Conservation (phyloP, 768 basidiomycete species). For the Dictyophora rubrovolvata region DNA sequence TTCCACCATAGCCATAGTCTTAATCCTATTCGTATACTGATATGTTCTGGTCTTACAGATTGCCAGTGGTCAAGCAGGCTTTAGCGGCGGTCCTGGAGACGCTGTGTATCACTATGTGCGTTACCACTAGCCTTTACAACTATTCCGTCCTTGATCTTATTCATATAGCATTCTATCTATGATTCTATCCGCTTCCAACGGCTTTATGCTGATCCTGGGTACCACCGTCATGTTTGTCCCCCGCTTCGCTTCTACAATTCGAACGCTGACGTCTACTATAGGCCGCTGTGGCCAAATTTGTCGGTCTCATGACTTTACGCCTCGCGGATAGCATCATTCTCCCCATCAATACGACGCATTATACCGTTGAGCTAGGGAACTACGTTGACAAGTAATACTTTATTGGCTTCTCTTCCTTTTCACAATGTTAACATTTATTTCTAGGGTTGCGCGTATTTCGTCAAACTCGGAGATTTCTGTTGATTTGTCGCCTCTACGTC, state of each 20-base stretch:
- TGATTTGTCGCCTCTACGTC: slow-evolving; percentile 13
- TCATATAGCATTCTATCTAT: slow-evolving; percentile 51
- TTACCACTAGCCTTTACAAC: slow-evolving; percentile 10
- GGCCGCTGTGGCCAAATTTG: slow-evolving; percentile 57
- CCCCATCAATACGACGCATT: slow-evolving; percentile 63
- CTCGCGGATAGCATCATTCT: slow-evolving; percentile 44
- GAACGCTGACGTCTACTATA: slow-evolving; percentile 15
- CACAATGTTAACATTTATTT: not conserved
- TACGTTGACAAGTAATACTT: slow-evolving; percentile 40
- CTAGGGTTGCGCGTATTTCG: not conserved
- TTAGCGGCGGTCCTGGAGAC: slow-evolving; percentile 35
- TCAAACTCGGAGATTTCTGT: not conserved
- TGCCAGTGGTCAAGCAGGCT: slow-evolving; percentile 27
- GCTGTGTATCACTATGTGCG: slow-evolving; percentile 57
- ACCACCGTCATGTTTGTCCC: slow-evolving; percentile 54
- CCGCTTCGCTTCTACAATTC: not conserved
- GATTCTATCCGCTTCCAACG: slow-evolving; percentile 68
- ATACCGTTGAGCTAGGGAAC: slow-evolving; percentile 41
- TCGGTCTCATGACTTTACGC: slow-evolving; percentile 49
- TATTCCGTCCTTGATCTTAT: not conserved
- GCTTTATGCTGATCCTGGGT: slow-evolving; percentile 65
- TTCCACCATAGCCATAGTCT: slow-evolving; percentile 21
- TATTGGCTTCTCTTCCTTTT: slow-evolving; percentile 13
- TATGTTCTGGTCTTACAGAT: not conserved
- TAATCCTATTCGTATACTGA: slow-evolving; percentile 9